A percentile compares a stretch with the other conserved stretches of the same genome.
phyloP scores from a whole-genome alignment of 805 yeast species.

The Ogataea minuta region DNA sequence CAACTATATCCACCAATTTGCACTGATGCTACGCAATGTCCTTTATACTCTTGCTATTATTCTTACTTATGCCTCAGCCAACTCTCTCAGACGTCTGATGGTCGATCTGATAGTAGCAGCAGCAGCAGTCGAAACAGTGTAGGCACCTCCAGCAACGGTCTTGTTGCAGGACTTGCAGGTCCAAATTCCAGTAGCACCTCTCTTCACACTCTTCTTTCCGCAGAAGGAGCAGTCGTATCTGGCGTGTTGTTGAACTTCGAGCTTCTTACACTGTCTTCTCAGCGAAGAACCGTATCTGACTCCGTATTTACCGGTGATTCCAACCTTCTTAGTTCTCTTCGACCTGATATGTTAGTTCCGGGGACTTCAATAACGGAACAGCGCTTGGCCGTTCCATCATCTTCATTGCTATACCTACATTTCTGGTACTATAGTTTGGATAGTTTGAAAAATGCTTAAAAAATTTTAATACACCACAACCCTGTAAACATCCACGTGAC shows the following conservation, averaged over 20 bases:
- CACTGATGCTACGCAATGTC: slow-evolving; percentile 1
- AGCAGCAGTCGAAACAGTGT: slow-evolving; percentile 98
- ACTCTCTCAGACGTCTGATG: slow-evolving; percentile 99
- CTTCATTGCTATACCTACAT: slow-evolving; percentile 9
- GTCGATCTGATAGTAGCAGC: slow-evolving; percentile 99
- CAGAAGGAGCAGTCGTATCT: slow-evolving; percentile 99
- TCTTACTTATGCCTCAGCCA: slow-evolving; percentile 91
- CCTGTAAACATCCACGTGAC: slow-evolving; percentile 9
- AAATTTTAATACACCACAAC: slow-evolving; percentile 9
- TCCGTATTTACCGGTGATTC: slow-evolving; percentile 99
- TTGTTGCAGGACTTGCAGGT: slow-evolving; percentile 89
- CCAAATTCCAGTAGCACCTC: slow-evolving; percentile 99
- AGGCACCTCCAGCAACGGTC: slow-evolving; percentile 99
- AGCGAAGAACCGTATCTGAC: slow-evolving; percentile 99
- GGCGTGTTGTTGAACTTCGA: slow-evolving; percentile 98
- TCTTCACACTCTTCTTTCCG: slow-evolving; percentile 97
- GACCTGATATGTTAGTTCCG: slow-evolving; percentile 57
- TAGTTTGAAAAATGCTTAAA: slow-evolving; percentile 13
- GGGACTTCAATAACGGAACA: neutral
- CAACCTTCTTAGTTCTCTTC: slow-evolving; percentile 99
- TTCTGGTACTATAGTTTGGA: slow-evolving; percentile 13
- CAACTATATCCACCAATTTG: neutral
- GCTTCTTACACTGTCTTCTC: slow-evolving; percentile 99
- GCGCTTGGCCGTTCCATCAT: neutral
- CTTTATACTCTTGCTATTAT: slow-evolving; percentile 12